Base-by-base conservation (phyloP, 2,329 filamentous ascomycete genomes). In the Didymella sp. region DNA sequence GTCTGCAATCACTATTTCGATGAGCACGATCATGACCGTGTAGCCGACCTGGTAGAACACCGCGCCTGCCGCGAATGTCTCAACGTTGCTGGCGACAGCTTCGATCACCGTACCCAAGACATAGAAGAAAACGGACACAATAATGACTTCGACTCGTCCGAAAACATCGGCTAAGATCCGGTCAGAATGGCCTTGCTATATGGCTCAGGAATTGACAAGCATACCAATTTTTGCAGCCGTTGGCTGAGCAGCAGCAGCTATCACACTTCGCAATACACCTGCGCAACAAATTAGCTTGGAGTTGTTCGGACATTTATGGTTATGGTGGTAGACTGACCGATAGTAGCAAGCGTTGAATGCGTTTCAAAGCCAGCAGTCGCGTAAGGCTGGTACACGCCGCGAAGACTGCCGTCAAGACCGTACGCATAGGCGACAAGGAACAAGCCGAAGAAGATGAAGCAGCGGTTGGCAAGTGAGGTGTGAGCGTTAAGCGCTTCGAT, bases 381-480 rank as follows among this genome's bases (percentile, higher is more conserved):
- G 59, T 79, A 78, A 0, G 85, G 80, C 77, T 84, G 58, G 15
- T 64, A 64, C 4, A 56, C 43, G 37, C 80, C 82, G n/a, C 85
- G 80, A 42, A 87, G 77, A 2, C 79, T 82, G 17, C 82, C 46
- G 21, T 62, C 59, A 13, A 88, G 79, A 2, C 84, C 83, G 68
- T 89, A 89, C 28, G 81, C 84, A 69, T 88, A 89, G 17, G 86
- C 83, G 51, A 88, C 77, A 31, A 89, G 71, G 71, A 89, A 89
- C 59, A 89, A 78, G 22, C 85, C 79, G 12, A 82, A 65, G 74
- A 88, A 88, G 69, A 89, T 80, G 59, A 80, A 77, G 59, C 85
- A 61, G 28, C 84, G 84, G 67, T 88, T 84, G 15, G 62, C 54
- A 4, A 74, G 59, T 28, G 81, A 85, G 44, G 88, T 80, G 59